Base-by-base conservation (phyloP, 2,329 filamentous ascomycete species). In the Aspergillus proliferans region DNA sequence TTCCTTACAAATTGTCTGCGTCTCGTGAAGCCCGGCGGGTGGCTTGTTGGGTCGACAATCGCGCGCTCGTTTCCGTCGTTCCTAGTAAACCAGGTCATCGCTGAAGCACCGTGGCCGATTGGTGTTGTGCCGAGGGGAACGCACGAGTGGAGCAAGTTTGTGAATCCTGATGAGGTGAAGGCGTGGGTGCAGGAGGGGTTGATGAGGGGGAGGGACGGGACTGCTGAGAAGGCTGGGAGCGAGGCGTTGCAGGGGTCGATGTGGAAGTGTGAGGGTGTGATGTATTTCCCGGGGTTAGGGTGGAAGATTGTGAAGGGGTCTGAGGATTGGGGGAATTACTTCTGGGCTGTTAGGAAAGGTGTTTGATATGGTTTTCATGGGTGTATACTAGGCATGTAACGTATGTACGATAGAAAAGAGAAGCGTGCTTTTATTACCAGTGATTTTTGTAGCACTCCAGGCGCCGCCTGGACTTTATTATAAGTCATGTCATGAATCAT, bases 81-180 rank as follows among this genome's bases (percentile, higher is more conserved):
- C 85, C 70, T 96, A 43, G 90, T 92, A 10, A 98, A 94, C 2
- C 95, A 95, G 62, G 74, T 97, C 21, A 78, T 95, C 54, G 93
- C 93, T 0, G 93, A 98, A 73, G 88, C 71, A 66, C 96, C 50
- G 61, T 95, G 65, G 70, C 64, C 72, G 3, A 65, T 75, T 34
- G 78, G 87, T 4, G 88, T 97, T 52, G 93, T 98, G 49, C 93
- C 93, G 8, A 82, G 81, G 55, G 93, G 93, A 1, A 98, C 93
- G 43, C 93, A 98, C 71, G 90, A 96, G 68, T 98, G 93, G 93
- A 78, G 78, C 54, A 95, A 97, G 74, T 98, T 97, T 71, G 85
- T 98, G 57, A 93, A 96, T 64, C 87, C 88, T 55, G 76, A 81
- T 12, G 92, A 97, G 76, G 68, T 71, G 40, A 52, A 66, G 34